Evolutionary conservation across 176 grass and related monocot genomes (phyloP).

Genomic region (Dendrocalamus sinicus): DNA sequence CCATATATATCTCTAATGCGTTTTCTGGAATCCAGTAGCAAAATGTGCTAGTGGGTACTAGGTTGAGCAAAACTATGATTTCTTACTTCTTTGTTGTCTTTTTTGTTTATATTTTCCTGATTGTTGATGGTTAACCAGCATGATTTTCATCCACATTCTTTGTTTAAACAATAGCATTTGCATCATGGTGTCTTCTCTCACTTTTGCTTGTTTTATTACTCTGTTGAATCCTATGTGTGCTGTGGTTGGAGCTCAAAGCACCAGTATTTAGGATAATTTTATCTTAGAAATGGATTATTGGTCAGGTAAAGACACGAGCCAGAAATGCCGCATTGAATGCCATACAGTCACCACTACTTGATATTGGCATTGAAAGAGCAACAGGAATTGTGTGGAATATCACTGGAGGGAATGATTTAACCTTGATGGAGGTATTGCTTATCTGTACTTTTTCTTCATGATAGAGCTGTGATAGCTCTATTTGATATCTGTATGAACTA

Average conservation of each 20-base stretch:
- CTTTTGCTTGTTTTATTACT: background rate
- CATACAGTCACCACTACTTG: background rate
- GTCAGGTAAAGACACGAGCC: background rate
- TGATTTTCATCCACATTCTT: background rate
- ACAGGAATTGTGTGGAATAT: background rate
- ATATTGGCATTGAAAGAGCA: slow-evolving; percentile 1
- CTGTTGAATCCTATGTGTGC: background rate
- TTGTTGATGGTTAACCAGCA: background rate
- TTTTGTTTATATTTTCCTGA: background rate
- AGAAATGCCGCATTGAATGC: background rate
- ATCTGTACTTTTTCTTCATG: background rate
- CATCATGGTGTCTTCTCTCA: background rate
- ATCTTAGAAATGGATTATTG: slow-evolving; percentile 44
- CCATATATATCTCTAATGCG: background rate
- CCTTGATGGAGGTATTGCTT: slow-evolving; percentile 2
- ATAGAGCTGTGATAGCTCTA: background rate
- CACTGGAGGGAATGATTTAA: slow-evolving; percentile 8
- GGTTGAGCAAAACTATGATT: background rate
- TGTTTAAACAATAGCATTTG: background rate
- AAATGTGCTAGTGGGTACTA: background rate
- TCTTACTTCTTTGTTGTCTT: background rate
- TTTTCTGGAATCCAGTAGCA: background rate
- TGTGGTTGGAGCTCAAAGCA: background rate
- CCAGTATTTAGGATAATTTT: slow-evolving; percentile 24
- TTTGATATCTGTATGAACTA: background rate